Conservation (phyloP, 345 rosid species). For the Anastatica hierochuntica region DNA sequence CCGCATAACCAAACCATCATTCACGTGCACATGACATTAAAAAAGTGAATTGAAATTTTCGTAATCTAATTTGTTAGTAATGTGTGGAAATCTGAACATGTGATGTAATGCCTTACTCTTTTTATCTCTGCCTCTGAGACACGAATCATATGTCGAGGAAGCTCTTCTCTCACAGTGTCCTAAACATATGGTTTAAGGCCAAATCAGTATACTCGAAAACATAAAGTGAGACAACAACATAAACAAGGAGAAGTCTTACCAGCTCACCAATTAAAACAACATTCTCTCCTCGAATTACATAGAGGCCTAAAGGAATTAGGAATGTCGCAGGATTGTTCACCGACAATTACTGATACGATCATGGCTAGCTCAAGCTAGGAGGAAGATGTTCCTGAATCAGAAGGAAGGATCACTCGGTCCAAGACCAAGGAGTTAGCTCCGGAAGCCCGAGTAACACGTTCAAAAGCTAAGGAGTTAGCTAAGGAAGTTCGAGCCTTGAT, state of each 20-base stretch:
- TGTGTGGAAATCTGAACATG: not conserved
- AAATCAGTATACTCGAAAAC: slow-evolving; percentile 5
- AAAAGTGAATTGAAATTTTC: too few relatives aligned
- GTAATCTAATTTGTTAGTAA: not conserved
- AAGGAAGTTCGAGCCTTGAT: too few relatives aligned
- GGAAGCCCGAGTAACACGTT: too few relatives aligned
- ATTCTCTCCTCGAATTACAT: slow-evolving; percentile 45
- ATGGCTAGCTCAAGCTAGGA: too few relatives aligned
- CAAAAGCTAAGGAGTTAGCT: too few relatives aligned
- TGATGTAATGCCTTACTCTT: slow-evolving; percentile 36
- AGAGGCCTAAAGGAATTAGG: slow-evolving; percentile 91
- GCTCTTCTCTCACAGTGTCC: slow-evolving; percentile 88
- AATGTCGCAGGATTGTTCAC: slow-evolving; percentile 78
- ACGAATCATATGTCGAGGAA: slow-evolving; percentile 79
- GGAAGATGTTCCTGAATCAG: too few relatives aligned
- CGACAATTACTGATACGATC: slow-evolving; percentile 93
- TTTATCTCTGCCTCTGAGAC: slow-evolving; percentile 69
- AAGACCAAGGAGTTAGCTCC: too few relatives aligned
- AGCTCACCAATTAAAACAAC: slow-evolving; percentile 17
- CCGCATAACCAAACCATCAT: too few relatives aligned
- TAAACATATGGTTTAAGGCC: slow-evolving; percentile 20
- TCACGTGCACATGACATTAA: not conserved
- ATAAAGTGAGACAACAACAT: not conserved
- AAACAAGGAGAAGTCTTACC: slow-evolving; percentile 37
- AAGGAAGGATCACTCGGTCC: too few relatives aligned